Base-by-base conservation (phyloP, 129 eudicot genomes). In the Erigeron canadensis region DNA sequence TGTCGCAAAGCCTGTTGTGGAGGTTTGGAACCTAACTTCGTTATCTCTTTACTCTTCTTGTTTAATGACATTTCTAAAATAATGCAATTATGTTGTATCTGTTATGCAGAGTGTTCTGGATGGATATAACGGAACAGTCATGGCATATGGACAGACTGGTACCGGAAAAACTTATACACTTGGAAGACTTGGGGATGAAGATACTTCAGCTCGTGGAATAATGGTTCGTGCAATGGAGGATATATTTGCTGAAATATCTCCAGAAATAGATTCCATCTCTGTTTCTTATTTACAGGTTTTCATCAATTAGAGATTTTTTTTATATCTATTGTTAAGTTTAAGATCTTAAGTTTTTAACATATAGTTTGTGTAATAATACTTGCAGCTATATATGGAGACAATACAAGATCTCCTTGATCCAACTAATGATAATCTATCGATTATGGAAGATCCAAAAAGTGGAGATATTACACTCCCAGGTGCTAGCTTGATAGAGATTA, bases 161-260 rank as follows among this genome's bases (percentile, higher is more conserved):
- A 93, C 98, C 0, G 98, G 98, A 2, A 93, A 93, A 85, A 89
- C 98, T 17, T 93, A 86, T 81, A 93, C 98, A 41, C 89, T 93
- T 28, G 98, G 98, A 74, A 75, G 84, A 70, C 86, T 93, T 1
- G 98, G 98, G 42, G 96, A 93, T 70, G 96, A 89, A 72, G 98
- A 93, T 70, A 87, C 89, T 2, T 84, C 98, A 47, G 96, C 86
- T 64, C 96, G 98, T 68, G 98, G 98, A 76, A 93, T 93, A 37
- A 93, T 93, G 98, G 89, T 89, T 81, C 98, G 98, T 34, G 98
- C 98, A 84, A 76, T 89, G 96, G 98, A 93, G 74, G 96, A 89
- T 69, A 85, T 93, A 51, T 75, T 89, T 67, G 78, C 88, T 0
- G 86, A 82, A 58, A 80, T 91, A 47, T 79, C 79, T 38, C 89